phyloP scores from a whole-genome alignment of 1,139 yeast species.

The Yamadazyma dendronema region DNA sequence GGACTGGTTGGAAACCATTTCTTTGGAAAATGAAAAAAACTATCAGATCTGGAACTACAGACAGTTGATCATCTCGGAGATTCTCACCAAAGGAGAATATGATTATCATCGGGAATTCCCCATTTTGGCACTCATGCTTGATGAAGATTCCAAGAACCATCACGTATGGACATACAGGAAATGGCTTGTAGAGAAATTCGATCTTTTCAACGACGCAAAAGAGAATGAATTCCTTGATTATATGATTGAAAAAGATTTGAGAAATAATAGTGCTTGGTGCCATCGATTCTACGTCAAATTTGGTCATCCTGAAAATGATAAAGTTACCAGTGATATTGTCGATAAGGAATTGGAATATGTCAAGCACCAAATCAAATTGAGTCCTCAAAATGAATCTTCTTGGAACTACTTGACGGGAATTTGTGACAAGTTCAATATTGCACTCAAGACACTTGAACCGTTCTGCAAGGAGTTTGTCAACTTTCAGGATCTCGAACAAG shows the following conservation, averaged over 20 bases:
- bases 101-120: slow-evolving; percentile 58
- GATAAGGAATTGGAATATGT: slow-evolving; percentile 39
- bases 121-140: slow-evolving; percentile 62
- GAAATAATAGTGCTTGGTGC: slow-evolving; percentile 94
- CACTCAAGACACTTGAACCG: slow-evolving; percentile 35
- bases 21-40: slow-evolving; percentile 78
- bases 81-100: slow-evolving; percentile 27
- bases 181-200: slow-evolving; percentile 67
- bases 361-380: slow-evolving; percentile 42
- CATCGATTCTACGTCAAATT: slow-evolving; percentile 67
- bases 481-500: slow-evolving; percentile 9
- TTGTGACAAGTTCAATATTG: slow-evolving; percentile 31
- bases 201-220: slow-evolving; percentile 37
- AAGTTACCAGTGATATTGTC: slow-evolving; percentile 16
- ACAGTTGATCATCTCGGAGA: slow-evolving; percentile 50
- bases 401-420: slow-evolving; percentile 83
- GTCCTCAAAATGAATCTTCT: slow-evolving; percentile 83
- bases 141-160: slow-evolving; percentile 82
- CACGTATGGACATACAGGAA: slow-evolving; percentile 94
- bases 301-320: slow-evolving; percentile 20
- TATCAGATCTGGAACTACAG: slow-evolving; percentile 97
- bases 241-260: slow-evolving; percentile 59
- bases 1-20: slow-evolving; percentile 76
- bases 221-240: slow-evolving; percentile 57
- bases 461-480: slow-evolving; percentile 46